phyloP scores from a whole-genome alignment of 306 rosid species.

The Canavalia ensiformis region DNA sequence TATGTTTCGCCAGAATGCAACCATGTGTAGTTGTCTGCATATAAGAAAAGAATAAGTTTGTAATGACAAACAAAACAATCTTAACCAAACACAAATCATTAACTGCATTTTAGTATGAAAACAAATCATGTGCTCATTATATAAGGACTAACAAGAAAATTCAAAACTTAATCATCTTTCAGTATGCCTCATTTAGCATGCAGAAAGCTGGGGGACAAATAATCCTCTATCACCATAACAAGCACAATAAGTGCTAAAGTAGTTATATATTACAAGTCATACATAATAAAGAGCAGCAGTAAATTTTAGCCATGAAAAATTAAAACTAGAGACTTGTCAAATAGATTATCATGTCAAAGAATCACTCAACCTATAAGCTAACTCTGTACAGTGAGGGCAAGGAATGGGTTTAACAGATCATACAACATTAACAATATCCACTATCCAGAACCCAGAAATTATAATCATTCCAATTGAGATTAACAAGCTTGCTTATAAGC shows the following conservation, averaged over 20 bases:
- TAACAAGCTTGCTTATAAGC: not conserved
- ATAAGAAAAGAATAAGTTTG: constrained; percentile 41
- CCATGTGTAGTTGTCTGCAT: constrained; percentile 82
- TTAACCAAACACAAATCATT: constrained; percentile 35
- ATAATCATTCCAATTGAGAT: not conserved
- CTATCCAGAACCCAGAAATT: not conserved
- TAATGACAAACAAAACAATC: constrained; percentile 29
- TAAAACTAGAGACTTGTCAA: not conserved
- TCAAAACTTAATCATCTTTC: not conserved
- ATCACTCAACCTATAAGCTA: not conserved
- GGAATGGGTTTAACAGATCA: constrained; percentile 9
- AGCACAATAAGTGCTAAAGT: constrained; percentile 8
- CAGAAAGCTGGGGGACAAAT: not conserved
- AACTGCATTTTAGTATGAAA: constrained; percentile 14
- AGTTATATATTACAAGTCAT: not conserved
- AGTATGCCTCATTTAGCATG: constrained; percentile 16
- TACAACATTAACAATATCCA: constrained; percentile 16
- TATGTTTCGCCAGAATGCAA: constrained; percentile 95
- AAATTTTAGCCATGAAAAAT: constrained; percentile 7
- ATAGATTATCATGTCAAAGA: constrained; percentile 14
- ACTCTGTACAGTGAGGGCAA: not conserved
- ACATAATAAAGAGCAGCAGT: not conserved
- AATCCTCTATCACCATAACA: constrained; percentile 11
- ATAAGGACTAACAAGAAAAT: constrained; percentile 6
- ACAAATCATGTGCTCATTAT: not conserved